Base-by-base conservation (phyloP, 768 basidiomycete genomes). In the Xerocomus spinulosus region DNA sequence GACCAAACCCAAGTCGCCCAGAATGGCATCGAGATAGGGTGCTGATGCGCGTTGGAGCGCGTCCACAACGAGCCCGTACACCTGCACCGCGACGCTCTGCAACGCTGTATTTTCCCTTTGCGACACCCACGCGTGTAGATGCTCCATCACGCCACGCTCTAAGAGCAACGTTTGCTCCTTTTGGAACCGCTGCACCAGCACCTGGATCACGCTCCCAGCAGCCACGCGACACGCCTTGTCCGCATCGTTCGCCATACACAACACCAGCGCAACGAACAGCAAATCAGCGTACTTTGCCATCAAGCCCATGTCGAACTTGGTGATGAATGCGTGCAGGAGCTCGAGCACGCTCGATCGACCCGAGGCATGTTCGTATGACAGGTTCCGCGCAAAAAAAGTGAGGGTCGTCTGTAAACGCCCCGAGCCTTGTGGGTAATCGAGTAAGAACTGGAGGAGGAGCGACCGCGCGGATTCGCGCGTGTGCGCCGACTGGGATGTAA, bases 371-470 rank as follows among this genome's bases (percentile, higher is more conserved):
- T 83, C 78, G 61, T 97, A 99, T 3, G 89, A 84, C 30, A 97
- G 70, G 62, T 98, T 98, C 61, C 87, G 89, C 18, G 91, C 90
- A 26, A 99, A 75, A 71, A 96, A 96, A 0, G 83, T 77, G 81
- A 99, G 89, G 54, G 89, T 87, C 30, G 82, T 85, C 32, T 82
- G 85, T 8, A 99, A 75, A 12, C 95, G 83, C 2, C 90, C 91
- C 55, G 90, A 87, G 8, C 95, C 94, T 66, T 98, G 95, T 3
- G 95, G 95, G 61, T 98, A 99, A 58, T 99, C 95, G 9, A 98
- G 80, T 40, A 98, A 73, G 76, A 99, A 99, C 60, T 94, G 92
- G 32, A 98, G 80, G 21, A 95, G 75, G 25, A 92, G 80, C 38
- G 85, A 82, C 17, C 96, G 85, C 50, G 91, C 95, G 9, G 89